Conservation (phyloP, 2,329 filamentous ascomycete genomes). For the Xylaria digitata region DNA sequence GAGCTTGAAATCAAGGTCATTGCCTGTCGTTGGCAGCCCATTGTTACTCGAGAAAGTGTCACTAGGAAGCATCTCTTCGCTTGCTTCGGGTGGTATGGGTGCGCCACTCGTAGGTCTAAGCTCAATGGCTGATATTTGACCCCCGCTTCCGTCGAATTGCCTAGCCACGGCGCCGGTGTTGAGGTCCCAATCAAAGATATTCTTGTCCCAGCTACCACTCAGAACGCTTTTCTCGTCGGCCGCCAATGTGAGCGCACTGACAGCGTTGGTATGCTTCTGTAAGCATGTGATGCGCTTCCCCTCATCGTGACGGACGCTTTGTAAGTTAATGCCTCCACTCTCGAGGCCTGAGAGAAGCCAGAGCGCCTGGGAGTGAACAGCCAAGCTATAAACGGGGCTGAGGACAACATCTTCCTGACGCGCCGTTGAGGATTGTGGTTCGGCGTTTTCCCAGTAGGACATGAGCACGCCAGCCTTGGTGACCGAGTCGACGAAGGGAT, state of each 20-base stretch:
- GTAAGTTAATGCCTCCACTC: conserved; percentile 90
- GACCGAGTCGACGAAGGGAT: conserved; percentile 97
- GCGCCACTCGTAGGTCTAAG: conserved; percentile 80
- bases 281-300: conserved; percentile 87
- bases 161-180: conserved; percentile 83
- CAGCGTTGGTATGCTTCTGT: conserved; percentile 87
- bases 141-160: conserved; percentile 78
- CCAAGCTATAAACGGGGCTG: conserved; percentile 95
- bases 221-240: conserved; percentile 88
- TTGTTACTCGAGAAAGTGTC: conserved; percentile 85
- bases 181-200: conserved; percentile 92
- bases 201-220: conserved; percentile 97
- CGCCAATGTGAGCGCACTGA: conserved; percentile 84
- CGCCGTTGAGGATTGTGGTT: conserved; percentile 62
- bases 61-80: conserved; percentile 66
- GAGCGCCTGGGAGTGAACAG: conserved; percentile 86
- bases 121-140: conserved; percentile 91
- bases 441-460: conserved; percentile 99
- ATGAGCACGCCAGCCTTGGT: conserved; percentile 93
- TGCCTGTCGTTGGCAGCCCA: conserved; percentile 67
- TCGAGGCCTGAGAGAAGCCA: conserved; percentile 94
- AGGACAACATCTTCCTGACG: conserved; percentile 70
- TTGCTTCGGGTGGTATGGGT: conserved; percentile 78
- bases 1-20: conserved; percentile 56
- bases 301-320: conserved; percentile 93